A percentile compares a stretch with the other conserved stretches of the same genome.
These are phyloP conservation scores for Phaeolepiota aurea DNA, from an alignment of 768 basidiomycete species.

Conservation along the genomic window DNA sequence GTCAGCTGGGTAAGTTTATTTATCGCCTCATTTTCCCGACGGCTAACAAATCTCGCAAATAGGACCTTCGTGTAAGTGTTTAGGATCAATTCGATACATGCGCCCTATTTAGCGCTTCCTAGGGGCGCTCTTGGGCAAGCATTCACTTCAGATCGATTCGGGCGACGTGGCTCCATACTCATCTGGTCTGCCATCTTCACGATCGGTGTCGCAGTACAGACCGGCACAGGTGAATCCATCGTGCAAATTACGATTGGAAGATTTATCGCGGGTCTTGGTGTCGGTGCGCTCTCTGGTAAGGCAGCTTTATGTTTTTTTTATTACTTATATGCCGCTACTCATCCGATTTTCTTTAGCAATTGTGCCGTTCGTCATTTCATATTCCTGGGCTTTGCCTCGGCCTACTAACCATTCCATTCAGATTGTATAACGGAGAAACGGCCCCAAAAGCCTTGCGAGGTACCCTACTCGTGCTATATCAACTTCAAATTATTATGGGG, in stretches of 20 bases:
- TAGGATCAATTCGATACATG: too few relatives aligned
- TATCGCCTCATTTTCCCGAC: background rate
- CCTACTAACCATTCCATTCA: conserved; percentile 14
- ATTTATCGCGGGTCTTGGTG: conserved; percentile 69
- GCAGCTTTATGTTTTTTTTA: too few relatives aligned
- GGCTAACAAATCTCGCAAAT: background rate
- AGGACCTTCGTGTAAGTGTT: conserved; percentile 44
- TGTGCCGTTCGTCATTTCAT: conserved; percentile 30
- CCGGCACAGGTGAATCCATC: conserved; percentile 49
- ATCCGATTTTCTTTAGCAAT: conserved; percentile 34
- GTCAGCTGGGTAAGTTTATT: conserved; percentile 52
- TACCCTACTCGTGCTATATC: conserved; percentile 63
- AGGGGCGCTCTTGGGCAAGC: conserved; percentile 63
- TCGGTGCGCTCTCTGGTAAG: conserved; percentile 66
- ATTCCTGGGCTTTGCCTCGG: background rate
- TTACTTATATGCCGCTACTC: too few relatives aligned
- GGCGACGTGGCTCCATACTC: conserved; percentile 65
- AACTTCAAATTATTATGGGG: conserved; percentile 72
- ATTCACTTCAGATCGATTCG: conserved; percentile 67
- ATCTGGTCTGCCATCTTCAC: conserved; percentile 75
- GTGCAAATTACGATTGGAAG: conserved; percentile 67
- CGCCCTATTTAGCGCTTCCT: too few relatives aligned
- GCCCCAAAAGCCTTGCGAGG: conserved; percentile 71
- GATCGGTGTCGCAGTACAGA: conserved; percentile 60
- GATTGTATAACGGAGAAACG: conserved; percentile 74